Conservation (phyloP, 768 basidiomycete genomes). For the Butyriboletus loyo region DNA sequence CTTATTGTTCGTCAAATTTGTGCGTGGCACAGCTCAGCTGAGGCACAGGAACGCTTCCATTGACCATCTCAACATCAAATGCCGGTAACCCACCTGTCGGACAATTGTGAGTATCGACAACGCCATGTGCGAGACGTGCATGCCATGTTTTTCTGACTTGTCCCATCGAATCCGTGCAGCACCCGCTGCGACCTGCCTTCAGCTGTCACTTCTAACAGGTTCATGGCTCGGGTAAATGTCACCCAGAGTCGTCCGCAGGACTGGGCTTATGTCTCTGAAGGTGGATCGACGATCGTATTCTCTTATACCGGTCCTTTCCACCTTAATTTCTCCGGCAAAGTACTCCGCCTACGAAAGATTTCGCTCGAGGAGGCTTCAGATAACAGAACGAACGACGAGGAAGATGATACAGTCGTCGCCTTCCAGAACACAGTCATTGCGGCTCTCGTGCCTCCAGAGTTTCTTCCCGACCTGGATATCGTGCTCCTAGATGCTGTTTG, state of each 20-base stretch:
- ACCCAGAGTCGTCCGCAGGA: constrained; percentile 38
- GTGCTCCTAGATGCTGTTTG: constrained; percentile 50
- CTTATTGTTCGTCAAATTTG: constrained; percentile 23
- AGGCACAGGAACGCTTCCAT: constrained; percentile 5
- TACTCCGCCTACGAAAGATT: constrained; percentile 75
- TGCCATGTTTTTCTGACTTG: background rate
- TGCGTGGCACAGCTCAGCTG: background rate
- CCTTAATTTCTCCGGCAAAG: constrained; percentile 55
- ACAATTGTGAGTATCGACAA: background rate
- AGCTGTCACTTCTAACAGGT: background rate
- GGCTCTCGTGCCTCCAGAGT: constrained; percentile 55
- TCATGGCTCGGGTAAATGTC: constrained; percentile 18
- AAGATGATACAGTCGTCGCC: constrained; percentile 40
- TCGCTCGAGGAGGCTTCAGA: constrained; percentile 9
- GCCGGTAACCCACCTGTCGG: background rate
- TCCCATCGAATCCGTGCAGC: background rate
- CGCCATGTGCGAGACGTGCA: background rate
- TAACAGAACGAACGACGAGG: constrained; percentile 28
- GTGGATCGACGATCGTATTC: constrained; percentile 89
- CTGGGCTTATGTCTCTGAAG: constrained; percentile 90
- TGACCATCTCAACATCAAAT: background rate
- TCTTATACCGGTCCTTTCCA: constrained; percentile 63
- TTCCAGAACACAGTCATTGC: constrained; percentile 68
- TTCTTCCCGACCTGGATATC: constrained; percentile 56
- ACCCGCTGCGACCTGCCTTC: background rate